Conservation (phyloP, 805 yeast genomes). For the Lipomyces orientalis region DNA sequence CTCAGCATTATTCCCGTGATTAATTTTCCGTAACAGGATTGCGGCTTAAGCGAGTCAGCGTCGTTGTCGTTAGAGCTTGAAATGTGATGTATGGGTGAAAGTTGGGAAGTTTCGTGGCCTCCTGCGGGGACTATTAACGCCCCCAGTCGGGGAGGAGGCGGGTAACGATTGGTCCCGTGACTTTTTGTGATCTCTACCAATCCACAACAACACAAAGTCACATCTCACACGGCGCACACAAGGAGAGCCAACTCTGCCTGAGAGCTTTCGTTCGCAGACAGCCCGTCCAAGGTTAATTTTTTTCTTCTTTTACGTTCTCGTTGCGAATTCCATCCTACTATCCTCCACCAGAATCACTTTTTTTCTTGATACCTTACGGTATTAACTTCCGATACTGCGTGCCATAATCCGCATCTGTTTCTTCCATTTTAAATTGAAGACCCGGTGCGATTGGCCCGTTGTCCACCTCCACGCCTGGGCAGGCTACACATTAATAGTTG, state of each 20-base stretch:
- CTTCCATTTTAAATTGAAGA: conserved; percentile 3
- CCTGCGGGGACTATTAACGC: neutral
- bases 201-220: conserved; percentile 22
- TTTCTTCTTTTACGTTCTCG: conserved; percentile 25
- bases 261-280: conserved; percentile 8
- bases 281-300: conserved; percentile 22
- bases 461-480: neutral
- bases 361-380: conserved; percentile 1
- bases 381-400: conserved; percentile 5
- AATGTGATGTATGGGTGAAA: neutral
- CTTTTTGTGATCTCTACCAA: conserved; percentile 9
- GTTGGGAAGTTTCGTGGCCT: neutral
- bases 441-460: conserved; percentile 13
- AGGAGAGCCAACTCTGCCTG: conserved; percentile 1
- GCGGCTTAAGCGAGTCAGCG: neutral
- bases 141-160: neutral
- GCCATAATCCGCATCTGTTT: conserved; percentile 7
- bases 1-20: neutral
- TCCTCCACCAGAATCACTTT: conserved; percentile 16
- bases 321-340: conserved; percentile 9
- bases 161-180: neutral
- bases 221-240: conserved; percentile 10
- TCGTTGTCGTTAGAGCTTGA: neutral
- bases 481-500: conserved; percentile 1
- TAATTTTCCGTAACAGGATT: neutral